Evolutionary conservation across 129 eudicot genomes (phyloP), one percentile per base, ranked within the genome.

Genomic region (Lonicera japonica): DNA sequence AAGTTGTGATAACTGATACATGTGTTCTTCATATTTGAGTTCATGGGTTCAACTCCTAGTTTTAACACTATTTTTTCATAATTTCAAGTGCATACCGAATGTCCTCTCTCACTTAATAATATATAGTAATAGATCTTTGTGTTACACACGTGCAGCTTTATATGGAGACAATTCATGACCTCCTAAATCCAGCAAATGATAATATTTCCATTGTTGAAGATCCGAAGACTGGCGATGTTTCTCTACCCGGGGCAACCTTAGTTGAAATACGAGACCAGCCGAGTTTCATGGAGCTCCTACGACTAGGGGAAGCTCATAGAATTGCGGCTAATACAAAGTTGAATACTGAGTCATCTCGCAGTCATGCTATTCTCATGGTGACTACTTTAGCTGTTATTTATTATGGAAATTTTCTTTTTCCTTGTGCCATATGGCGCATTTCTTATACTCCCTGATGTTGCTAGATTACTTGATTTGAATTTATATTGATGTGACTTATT

Each of bases 311-410:
- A 81, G 87, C 95, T 74, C 95, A 94, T 75, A 79, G 99, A 58
- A 74, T 85, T 75, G 99, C 99, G 61, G 94, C 99, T n/a, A 94
- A 94, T 77, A 94, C 99, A 63, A 94, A 94, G 73, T 77, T 94
- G 54, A 94, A 94, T 73, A 88, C 99, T n/a, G 99, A 94, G 76
- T 94, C 99, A 72, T 94, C 99, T 43, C 95, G 99, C 22, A 94
- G 99, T 81, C 99, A 94, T 86, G 99, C 99, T 43, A 84, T 94
- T 56, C 81, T 94, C 57, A 85, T 94, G 99, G 99, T 94, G 79
- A 79, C 36, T 61, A 18, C 46, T 46, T 22, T 50, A 55, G 5
- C n/a, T 54, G 13, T 67, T 24, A 11, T 64, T 25, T 39, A 10
- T 41, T 5, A 47, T 60, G 11, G n/a, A 23, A 48, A 45, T 39